These are phyloP conservation scores for Mycena haematopus DNA, from an alignment of 768 basidiomycete genomes.

Conservation along the genomic window DNA sequence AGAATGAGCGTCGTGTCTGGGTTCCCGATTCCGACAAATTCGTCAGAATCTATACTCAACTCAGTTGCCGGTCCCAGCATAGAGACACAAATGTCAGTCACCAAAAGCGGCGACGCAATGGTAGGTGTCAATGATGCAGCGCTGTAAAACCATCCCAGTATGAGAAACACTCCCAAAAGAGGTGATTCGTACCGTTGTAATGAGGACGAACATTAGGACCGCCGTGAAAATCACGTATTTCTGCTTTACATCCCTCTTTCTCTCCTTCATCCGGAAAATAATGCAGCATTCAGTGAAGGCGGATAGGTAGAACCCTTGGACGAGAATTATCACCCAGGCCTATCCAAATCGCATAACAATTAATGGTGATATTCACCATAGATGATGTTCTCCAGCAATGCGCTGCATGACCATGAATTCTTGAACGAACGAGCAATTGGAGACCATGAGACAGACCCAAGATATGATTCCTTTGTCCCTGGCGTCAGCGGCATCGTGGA, in stretches of 20 bases:
- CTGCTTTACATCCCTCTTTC: not conserved
- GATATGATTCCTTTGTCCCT: no score
- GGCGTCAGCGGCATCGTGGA: no score
- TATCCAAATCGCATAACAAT: no score
- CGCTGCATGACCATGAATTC: not conserved
- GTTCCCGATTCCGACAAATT: not conserved
- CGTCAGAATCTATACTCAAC: not conserved
- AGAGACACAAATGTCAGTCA: not conserved
- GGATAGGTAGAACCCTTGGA: not conserved
- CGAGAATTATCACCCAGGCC: no score
- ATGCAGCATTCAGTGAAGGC: not conserved
- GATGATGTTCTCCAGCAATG: not conserved
- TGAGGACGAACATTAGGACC: not conserved
- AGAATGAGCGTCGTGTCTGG: not conserved
- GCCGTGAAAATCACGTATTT: not conserved
- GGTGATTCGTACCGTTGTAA: not conserved
- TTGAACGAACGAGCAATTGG: no score
- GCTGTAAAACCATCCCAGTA: not conserved
- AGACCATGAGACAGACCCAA: no score
- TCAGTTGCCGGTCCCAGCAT: not conserved
- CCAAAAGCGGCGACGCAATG: not conserved
- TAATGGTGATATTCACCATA: not conserved
- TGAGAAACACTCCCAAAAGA: not conserved
- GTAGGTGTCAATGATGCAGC: constrained; percentile 3
- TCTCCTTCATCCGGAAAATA: not conserved